Evolutionary conservation across 495 filamentous ascomycete species (phyloP).

Genomic region (Trypethelium eluteriae): DNA sequence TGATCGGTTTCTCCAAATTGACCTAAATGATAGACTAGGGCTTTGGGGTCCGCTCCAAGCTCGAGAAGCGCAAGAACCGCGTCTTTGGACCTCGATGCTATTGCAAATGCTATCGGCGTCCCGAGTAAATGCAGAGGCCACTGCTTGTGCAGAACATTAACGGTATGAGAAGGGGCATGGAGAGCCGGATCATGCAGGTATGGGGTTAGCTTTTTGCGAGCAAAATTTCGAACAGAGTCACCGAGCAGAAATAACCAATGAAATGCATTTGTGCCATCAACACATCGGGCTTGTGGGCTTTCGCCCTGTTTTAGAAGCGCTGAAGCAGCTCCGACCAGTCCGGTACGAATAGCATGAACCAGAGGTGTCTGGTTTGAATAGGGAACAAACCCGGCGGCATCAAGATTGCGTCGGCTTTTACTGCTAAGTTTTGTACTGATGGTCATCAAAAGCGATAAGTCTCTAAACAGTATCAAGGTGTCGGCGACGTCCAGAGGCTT

Average conservation of each 20-base stretch:
- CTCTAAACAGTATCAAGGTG: neutral
- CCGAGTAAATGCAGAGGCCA: neutral
- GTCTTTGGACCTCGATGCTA: neutral
- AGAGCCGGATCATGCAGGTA: neutral
- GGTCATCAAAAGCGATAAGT: neutral
- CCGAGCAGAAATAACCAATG: neutral
- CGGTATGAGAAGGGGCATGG: neutral
- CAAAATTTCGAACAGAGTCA: neutral
- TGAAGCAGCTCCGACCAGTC: neutral
- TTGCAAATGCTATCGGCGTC: neutral
- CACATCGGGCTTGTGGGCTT: neutral
- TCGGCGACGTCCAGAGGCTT: neutral
- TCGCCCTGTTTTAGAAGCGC: neutral
- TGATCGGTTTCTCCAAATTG: neutral
- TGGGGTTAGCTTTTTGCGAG: neutral
- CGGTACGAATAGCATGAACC: neutral
- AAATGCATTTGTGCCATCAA: neutral
- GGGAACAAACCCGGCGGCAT: neutral
- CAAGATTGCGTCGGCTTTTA: neutral
- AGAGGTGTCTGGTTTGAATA: neutral
- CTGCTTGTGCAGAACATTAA: neutral
- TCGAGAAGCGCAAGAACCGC: neutral
- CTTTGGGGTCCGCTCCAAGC: neutral
- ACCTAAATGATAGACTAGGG: neutral
- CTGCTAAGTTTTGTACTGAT: neutral